Percentiles rank a stretch among this genome's conserved stretches.
Conservation (phyloP, 2,329 filamentous ascomycete genomes). For the Cadophora sp. region DNA sequence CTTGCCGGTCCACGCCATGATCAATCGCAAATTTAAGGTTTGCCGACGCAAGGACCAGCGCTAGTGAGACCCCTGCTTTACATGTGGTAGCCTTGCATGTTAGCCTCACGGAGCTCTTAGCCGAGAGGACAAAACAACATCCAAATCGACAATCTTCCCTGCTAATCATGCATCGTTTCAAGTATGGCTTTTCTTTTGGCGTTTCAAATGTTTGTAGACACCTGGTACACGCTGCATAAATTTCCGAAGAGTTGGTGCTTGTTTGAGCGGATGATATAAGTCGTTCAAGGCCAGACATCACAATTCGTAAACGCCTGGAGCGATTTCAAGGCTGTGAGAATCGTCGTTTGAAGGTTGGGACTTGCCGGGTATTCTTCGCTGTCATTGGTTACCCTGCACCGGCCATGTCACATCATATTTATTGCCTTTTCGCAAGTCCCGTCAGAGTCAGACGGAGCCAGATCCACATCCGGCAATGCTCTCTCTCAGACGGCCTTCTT, state of each 20-base stretch:
- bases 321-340: slow-evolving; percentile 16
- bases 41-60: neutral
- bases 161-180: neutral
- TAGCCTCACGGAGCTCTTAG: slow-evolving; percentile 2
- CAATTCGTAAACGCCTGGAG: neutral
- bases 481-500: neutral
- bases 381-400: slow-evolving; percentile 13
- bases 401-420: slow-evolving; percentile 19
- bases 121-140: slow-evolving; percentile 9
- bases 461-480: slow-evolving; percentile 17
- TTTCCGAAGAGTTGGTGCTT: neutral
- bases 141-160: slow-evolving; percentile 7
- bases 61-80: neutral
- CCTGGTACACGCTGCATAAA: neutral
- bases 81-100: neutral
- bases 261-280: neutral
- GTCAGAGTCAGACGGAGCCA: slow-evolving; percentile 16
- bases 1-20: neutral
- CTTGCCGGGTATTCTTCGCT: neutral
- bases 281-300: neutral
- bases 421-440: slow-evolving; percentile 13
- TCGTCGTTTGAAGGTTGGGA: neutral
- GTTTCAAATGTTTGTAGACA: neutral
- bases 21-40: slow-evolving; percentile 12
- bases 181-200: too few relatives aligned